A percentile compares a stretch with the other conserved stretches of the same genome.
These are phyloP conservation scores for Jaminaea rosea DNA, from an alignment of 1,284 basidiomycete species.

Conservation along the genomic window DNA sequence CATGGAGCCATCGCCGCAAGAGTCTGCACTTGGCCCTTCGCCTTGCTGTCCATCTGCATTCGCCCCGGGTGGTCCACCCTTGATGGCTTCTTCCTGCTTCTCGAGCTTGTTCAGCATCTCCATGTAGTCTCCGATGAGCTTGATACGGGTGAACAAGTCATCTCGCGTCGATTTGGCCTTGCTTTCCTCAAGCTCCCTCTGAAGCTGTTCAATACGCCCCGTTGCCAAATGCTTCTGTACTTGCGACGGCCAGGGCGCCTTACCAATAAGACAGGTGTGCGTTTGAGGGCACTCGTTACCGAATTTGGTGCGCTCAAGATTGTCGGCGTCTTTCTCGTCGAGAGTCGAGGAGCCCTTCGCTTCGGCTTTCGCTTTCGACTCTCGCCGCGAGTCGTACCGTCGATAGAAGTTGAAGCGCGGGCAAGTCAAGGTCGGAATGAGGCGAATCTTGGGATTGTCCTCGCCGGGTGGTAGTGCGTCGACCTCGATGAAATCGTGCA, in stretches of 20 bases:
- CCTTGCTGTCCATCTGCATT: neutral
- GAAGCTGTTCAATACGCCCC: conserved; percentile 50
- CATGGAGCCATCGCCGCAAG: neutral
- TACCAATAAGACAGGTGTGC: conserved; percentile 64
- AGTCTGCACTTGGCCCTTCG: conserved; percentile 8
- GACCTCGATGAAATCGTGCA: conserved; percentile 74
- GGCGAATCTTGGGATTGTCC: conserved; percentile 57
- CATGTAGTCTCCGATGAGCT: conserved; percentile 59
- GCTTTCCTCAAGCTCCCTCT: conserved; percentile 30
- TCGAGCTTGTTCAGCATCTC: conserved; percentile 49
- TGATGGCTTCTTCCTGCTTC: neutral
- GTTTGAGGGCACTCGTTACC: conserved; percentile 63
- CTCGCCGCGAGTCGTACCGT: conserved; percentile 51
- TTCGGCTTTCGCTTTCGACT: conserved; percentile 35
- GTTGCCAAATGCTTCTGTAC: conserved; percentile 58
- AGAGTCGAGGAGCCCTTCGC: conserved; percentile 14
- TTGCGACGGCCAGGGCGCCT: conserved; percentile 56
- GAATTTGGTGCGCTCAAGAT: conserved; percentile 59
- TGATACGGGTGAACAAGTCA: conserved; percentile 32
- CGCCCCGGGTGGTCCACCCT: neutral
- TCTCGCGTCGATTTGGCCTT: neutral
- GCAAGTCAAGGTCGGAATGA: conserved; percentile 65
- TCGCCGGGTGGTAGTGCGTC: conserved; percentile 57
- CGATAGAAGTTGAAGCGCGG: conserved; percentile 71
- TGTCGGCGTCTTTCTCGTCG: neutral